phyloP scores from a whole-genome alignment of 1,284 basidiomycete species.

The Ustilago bromivora region DNA sequence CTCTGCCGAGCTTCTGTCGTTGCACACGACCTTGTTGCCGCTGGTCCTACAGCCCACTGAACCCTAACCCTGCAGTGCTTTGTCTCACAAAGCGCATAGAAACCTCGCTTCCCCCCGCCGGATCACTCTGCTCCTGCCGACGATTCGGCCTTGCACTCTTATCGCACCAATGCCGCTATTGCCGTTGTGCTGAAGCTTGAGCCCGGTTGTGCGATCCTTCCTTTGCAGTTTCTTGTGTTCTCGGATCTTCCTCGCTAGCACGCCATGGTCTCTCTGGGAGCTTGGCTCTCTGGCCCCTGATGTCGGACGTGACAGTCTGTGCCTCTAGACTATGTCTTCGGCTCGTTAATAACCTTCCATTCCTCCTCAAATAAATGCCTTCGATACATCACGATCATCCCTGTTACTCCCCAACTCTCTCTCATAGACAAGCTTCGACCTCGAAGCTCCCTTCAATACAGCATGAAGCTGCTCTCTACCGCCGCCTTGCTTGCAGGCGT shows the following conservation, averaged over 20 bases:
- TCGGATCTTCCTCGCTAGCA: constrained; percentile 6
- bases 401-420: not conserved
- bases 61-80: not conserved
- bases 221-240: not conserved
- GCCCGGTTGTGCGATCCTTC: not conserved
- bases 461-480: constrained; percentile 38
- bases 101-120: constrained; percentile 2
- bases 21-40: constrained; percentile 1
- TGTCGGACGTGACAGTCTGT: constrained; percentile 9
- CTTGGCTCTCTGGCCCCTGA: not conserved
- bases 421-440: constrained; percentile 2
- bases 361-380: not conserved
- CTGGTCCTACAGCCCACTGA: not conserved
- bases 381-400: not conserved
- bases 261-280: not conserved
- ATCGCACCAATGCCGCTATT: constrained; percentile 6
- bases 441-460: not conserved
- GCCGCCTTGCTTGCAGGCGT: constrained; percentile 23
- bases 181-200: not conserved
- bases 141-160: constrained; percentile 7
- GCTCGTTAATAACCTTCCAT: not conserved
- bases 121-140: constrained; percentile 3
- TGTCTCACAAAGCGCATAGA: constrained; percentile 1
- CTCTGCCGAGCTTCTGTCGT: not conserved
- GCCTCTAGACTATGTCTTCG: not conserved